Evolutionary conservation across 352 stramenopile genomes (phyloP).

Genomic region (Phytophthora hybrid): DNA sequence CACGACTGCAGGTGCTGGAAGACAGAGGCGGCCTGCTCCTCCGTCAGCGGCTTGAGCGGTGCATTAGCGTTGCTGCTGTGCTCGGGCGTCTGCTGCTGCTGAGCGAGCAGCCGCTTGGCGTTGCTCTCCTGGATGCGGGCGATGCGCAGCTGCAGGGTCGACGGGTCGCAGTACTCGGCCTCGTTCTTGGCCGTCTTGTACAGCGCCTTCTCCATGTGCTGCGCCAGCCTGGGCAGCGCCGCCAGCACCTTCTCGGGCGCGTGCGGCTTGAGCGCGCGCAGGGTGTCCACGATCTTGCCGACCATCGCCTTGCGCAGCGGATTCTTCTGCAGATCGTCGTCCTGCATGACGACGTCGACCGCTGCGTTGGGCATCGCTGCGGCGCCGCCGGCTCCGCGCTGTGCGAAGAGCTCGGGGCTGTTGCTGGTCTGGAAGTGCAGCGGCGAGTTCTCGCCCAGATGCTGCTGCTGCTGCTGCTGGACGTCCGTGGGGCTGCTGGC

Average conservation of each 20-base stretch:
- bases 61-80: conserved; percentile 21
- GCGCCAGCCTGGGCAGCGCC: conserved; percentile 96
- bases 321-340: conserved; percentile 35
- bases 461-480: conserved; percentile 40
- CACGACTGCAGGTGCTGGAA: conserved; percentile 82
- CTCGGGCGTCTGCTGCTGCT: conserved; percentile 38
- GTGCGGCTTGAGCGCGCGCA: conserved; percentile 95
- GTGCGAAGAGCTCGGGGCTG: conserved; percentile 21
- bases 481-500: conserved; percentile 56
- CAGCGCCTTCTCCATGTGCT: conserved; percentile 95
- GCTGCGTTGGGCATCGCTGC: conserved; percentile 24
- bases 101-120: conserved; percentile 68
- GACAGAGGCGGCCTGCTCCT: conserved; percentile 67
- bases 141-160: conserved; percentile 94
- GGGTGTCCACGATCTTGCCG: conserved; percentile 88
- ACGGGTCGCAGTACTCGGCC: conserved; percentile 93
- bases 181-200: conserved; percentile 84
- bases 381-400: conserved; percentile 3
- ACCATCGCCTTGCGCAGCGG: conserved; percentile 57
- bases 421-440: conserved; percentile 28
- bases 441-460: conserved; percentile 24
- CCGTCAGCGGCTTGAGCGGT: conserved; percentile 46
- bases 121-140: conserved; percentile 84
- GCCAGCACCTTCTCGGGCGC: conserved; percentile 95
- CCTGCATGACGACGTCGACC: conserved; percentile 40